Conservation (phyloP, 2,329 filamentous ascomycete genomes). For the Gaeumannomyces sp. region DNA sequence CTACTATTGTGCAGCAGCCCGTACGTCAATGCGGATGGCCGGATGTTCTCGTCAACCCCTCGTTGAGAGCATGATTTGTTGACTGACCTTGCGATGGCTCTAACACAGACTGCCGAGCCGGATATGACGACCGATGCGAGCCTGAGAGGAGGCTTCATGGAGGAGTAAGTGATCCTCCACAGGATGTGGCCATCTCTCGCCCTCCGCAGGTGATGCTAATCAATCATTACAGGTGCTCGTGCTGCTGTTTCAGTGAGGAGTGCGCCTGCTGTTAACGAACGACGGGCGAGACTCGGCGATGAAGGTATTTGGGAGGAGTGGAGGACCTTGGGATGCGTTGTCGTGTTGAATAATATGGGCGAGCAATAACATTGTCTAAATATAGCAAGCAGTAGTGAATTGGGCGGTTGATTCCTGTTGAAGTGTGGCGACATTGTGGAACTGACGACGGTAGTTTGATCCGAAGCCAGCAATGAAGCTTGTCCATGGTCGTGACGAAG, state of each 20-base stretch:
- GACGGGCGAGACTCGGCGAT: not conserved
- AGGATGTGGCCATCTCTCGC: not conserved
- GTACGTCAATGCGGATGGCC: constrained; percentile 16
- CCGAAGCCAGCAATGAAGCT: too few relatives aligned
- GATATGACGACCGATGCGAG: constrained; percentile 17
- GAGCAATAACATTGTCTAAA: too few relatives aligned
- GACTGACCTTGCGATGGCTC: not conserved
- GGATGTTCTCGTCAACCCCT: not conserved
- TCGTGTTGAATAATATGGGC: too few relatives aligned
- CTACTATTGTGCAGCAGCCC: constrained; percentile 24
- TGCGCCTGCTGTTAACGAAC: constrained; percentile 22
- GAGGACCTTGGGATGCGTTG: too few relatives aligned
- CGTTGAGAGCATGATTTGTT: not conserved
- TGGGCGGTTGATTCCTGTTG: too few relatives aligned
- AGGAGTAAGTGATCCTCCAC: constrained; percentile 16
- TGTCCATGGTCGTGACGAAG: too few relatives aligned
- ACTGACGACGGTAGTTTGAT: too few relatives aligned
- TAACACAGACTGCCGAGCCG: constrained; percentile 20
- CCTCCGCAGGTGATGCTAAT: not conserved
- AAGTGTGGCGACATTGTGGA: too few relatives aligned
- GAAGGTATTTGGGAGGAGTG: not conserved
- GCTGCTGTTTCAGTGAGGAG: constrained; percentile 24
- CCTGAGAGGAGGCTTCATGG: constrained; percentile 25
- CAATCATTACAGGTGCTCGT: constrained; percentile 15
- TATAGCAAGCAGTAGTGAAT: too few relatives aligned